Evolutionary conservation across 495 filamentous ascomycete genomes (phyloP).

Genomic region (Trichoderma reesei): DNA sequence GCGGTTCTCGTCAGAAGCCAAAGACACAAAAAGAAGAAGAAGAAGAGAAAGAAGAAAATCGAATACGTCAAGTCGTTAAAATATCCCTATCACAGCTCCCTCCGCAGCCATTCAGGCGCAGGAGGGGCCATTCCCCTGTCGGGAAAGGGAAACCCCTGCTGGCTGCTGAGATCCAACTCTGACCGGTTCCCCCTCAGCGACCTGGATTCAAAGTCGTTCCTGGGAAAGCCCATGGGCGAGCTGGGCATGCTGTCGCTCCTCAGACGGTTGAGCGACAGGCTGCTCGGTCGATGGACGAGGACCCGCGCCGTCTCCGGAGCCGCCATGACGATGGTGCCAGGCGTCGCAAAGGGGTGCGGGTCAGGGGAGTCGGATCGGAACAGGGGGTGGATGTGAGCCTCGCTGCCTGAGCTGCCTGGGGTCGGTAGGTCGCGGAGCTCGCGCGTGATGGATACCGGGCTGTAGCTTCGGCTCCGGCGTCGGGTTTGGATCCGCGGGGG

Average conservation of each 20-base stretch:
- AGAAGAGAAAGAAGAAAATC: neutral
- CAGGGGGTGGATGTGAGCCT: conserved; percentile 76
- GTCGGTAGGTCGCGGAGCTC: conserved; percentile 16
- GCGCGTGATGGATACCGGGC: conserved; percentile 23
- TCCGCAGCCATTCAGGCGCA: conserved; percentile 1
- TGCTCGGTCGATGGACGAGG: conserved; percentile 47
- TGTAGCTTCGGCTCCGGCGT: conserved; percentile 34
- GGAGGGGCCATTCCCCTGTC: neutral
- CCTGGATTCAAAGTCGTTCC: conserved; percentile 31
- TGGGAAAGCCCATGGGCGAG: conserved; percentile 41
- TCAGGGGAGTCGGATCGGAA: conserved; percentile 68
- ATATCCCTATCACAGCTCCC: neutral
- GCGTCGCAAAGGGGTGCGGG: conserved; percentile 56
- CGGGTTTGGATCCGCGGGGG: conserved; percentile 25
- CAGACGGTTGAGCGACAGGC: conserved; percentile 51
- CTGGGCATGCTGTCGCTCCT: conserved; percentile 54
- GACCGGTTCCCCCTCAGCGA: neutral
- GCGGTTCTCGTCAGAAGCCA: neutral
- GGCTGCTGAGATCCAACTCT: neutral
- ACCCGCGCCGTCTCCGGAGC: conserved; percentile 60
- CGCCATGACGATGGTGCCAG: conserved; percentile 61
- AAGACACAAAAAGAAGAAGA: neutral
- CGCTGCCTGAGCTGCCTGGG: conserved; percentile 36
- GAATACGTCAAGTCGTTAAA: neutral
- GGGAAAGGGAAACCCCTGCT: neutral